Base-by-base conservation (phyloP, 108 stramenopile species). In the Nitzschia putrida region DNA sequence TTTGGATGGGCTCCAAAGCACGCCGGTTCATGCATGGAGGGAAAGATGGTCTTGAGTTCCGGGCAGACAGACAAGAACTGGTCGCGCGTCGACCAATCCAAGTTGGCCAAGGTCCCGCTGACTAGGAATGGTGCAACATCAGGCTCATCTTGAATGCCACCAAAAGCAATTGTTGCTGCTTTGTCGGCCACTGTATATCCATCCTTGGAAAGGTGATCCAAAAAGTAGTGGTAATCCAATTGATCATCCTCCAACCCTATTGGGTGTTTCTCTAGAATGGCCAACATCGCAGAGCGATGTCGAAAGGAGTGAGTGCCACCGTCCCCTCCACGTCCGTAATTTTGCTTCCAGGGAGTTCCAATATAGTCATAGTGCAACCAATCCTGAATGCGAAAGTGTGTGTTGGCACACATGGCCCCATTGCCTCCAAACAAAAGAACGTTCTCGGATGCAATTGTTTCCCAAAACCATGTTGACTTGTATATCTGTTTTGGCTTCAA, bases 1-100 rank as follows among this genome's bases (percentile, higher is more conserved):
- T 83, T 71, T 8, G 85, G 85, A 66, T 83, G 77, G 18, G 85
- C 82, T n/a, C 85, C 85, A 82, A 86, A 86, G 61, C 85, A 86
- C 8, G 70, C 29, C 4, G 85, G 85, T 58, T 86, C 80, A 51
- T 86, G 85, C 52, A 86, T 50, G 21, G 73, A 71, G 0, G 85
- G 85, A 56, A 83, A 86, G 21, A 86, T 81, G 4, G 78, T 38
- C 53, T 81, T 81, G 16, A 79, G 42, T 67, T 86, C 85, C 16
- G 85, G 85, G 72, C 85, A 86, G 10, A 61, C 56, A 12, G 61
- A 39, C 23, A 86, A 70, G 12, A 86, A 10, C 16, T 55, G 37
- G 20, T 86, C 79, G 49, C 85, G 66, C 3, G 53, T 42, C 5
- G 38, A 58, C 41, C 47, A 80, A 22, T 78, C 55, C 68, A 83